Percentiles rank a stretch among this genome's conserved stretches.
Conservation (phyloP, 1,139 yeast species). For the Scheffersomyces stambukii region DNA sequence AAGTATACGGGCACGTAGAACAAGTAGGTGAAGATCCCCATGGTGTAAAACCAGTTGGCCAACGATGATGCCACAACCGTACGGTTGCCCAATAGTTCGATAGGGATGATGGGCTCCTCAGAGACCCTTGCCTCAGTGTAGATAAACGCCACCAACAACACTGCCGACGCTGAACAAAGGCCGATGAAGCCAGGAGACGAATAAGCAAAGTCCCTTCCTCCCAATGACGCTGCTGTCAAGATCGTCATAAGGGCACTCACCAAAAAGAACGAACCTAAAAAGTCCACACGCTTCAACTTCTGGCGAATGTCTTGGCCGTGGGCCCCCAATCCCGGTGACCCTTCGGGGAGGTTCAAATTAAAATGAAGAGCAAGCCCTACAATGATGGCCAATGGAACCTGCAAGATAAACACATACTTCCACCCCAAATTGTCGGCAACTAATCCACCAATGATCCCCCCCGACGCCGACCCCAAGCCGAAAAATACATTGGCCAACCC, state of each 20-base stretch:
- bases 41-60: conserved; percentile 62
- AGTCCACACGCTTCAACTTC: conserved; percentile 60
- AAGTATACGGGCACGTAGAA: conserved; percentile 66
- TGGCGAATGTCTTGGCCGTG: conserved; percentile 31
- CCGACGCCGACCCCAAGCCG: conserved; percentile 51
- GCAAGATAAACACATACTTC: conserved; percentile 57
- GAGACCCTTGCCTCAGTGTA: conserved; percentile 54
- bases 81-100: conserved; percentile 49
- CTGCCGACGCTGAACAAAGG: conserved; percentile 16
- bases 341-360: conserved; percentile 42
- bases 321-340: conserved; percentile 47
- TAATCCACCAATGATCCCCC: conserved; percentile 63
- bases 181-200: conserved; percentile 28
- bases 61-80: conserved; percentile 63
- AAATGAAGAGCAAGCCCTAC: conserved; percentile 40
- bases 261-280: conserved; percentile 62
- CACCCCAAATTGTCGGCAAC: conserved; percentile 74
- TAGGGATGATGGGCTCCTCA: conserved; percentile 65
- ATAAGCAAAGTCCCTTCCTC: conserved; percentile 54
- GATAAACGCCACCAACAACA: conserved; percentile 32
- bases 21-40: conserved; percentile 50
- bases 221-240: conserved; percentile 67
- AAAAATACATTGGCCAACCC: conserved; percentile 49
- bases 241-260: conserved; percentile 50
- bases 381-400: conserved; percentile 57